A percentile compares a stretch with the other conserved stretches of the same genome.
phyloP scores from a whole-genome alignment of 495 filamentous ascomycete species.

The Hypoxylon crocopeplum region DNA sequence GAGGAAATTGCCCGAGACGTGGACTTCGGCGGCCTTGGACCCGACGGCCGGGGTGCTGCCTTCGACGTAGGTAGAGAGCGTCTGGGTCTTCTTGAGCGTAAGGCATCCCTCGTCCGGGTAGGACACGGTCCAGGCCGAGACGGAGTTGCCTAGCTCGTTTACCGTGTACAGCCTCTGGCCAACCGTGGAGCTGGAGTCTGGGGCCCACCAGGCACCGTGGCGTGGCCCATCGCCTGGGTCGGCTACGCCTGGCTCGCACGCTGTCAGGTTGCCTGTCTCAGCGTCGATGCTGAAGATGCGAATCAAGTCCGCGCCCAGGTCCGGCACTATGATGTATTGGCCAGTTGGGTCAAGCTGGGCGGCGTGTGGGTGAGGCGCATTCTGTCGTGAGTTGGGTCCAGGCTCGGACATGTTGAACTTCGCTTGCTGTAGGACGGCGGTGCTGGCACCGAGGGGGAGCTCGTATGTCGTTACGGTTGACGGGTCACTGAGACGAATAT shows the following conservation, averaged over 20 bases:
- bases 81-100: constrained; percentile 43
- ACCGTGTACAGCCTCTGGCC: constrained; percentile 49
- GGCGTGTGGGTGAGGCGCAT: constrained; percentile 73
- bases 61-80: constrained; percentile 46
- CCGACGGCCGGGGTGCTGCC: constrained; percentile 42
- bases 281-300: constrained; percentile 65
- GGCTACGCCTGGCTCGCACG: constrained; percentile 44
- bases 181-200: constrained; percentile 36
- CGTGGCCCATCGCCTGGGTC: constrained; percentile 52
- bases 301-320: constrained; percentile 74
- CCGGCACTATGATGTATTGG: constrained; percentile 68
- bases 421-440: constrained; percentile 51
- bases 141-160: constrained; percentile 58
- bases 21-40: constrained; percentile 54
- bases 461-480: constrained; percentile 52
- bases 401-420: constrained; percentile 60
- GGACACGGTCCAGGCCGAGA: constrained; percentile 49
- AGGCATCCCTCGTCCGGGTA: constrained; percentile 49
- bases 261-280: constrained; percentile 44
- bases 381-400: constrained; percentile 65
- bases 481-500: constrained; percentile 44
- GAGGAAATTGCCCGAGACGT: constrained; percentile 48
- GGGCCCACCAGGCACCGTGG: constrained; percentile 52
- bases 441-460: constrained; percentile 38
- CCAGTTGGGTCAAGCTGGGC: constrained; percentile 71